phyloP scores from a whole-genome alignment of 257 asterid species.

The Solanum raphanifolium region DNA sequence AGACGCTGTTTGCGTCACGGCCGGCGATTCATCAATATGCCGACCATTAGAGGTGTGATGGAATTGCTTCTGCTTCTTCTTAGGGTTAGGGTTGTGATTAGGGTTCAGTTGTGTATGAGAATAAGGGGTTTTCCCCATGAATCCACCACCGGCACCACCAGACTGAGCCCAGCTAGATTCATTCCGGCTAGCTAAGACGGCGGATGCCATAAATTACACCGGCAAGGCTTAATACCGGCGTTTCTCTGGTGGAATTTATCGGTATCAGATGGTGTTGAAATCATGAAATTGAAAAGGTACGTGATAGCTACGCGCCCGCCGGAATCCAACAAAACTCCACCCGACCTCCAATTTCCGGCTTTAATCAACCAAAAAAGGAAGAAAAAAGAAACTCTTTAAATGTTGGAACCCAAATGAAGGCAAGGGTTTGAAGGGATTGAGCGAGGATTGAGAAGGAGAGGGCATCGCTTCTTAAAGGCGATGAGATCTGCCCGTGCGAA shows the following conservation, averaged over 20 bases:
- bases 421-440: conserved; percentile 57
- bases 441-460: conserved; percentile 49
- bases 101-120: conserved; percentile 47
- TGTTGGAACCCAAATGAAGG: neutral
- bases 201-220: conserved; percentile 76
- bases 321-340: neutral
- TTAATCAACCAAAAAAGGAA: neutral
- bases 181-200: conserved; percentile 77
- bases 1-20: conserved; percentile 68
- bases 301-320: conserved; percentile 16
- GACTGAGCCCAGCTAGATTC: conserved; percentile 77
- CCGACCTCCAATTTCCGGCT: conserved; percentile 9
- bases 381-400: neutral
- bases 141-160: conserved; percentile 27
- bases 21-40: conserved; percentile 38
- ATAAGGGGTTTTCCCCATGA: conserved; percentile 76
- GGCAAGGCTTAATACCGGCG: conserved; percentile 32
- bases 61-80: conserved; percentile 72
- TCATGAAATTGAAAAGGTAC: conserved; percentile 29
- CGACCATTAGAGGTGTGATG: conserved; percentile 41
- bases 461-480: conserved; percentile 78
- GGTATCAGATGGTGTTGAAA: conserved; percentile 5
- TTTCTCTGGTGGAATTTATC: conserved; percentile 25
- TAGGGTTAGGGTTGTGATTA: conserved; percentile 59
- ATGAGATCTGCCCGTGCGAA: conserved; percentile 68